Base-by-base conservation (phyloP, 176 grass and related monocot species). In the Juncus inflexus region DNA sequence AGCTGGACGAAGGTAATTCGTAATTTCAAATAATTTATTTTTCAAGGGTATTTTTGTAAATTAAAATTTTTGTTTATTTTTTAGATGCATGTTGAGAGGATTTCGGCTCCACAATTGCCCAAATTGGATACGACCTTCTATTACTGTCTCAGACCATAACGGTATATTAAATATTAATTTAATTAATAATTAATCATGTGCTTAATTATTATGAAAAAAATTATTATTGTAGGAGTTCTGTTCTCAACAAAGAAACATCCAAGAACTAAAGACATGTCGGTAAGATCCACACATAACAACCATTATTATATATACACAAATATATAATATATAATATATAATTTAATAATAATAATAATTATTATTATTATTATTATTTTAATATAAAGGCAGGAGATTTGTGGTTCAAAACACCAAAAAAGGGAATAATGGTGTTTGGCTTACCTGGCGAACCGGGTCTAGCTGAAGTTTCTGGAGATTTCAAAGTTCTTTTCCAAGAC, bases 71-170 rank as follows among this genome's bases (percentile, higher is more conserved):
- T 73, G 50, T 63, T 62, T 52, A 57, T 37, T 88, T 74, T 76
- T 28, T 78, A 94, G 89, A 81, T 99, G 94, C 77, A 99, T 99
- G 85, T 85, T 99, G 65, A 89, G 94, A 69, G 94, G 89, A 73
- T 92, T 99, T 83, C 88, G 94, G 54, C 80, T 99, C 80, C 94
- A 99, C 79, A 99, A 81, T 63, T 99, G 94, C 61, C 94, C 94
- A 16, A 83, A 86, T 74, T 99, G 94, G 94, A 92, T 99, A 47
- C 81, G 89, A 35, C 94, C 94, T 73, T 92, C 85, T 75, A 86
- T 99, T 76, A 90, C 80, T 43, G 68, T 99, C 28, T 92, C 94
- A 64, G 86, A 92, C 79, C 83, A 92, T 64, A 86, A 84, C 56
- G 94, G 94, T 99, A 72, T 55, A 15, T 56, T 7, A 50, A 37